Evolutionary conservation across 306 rosid genomes (phyloP).

Genomic region (Glycyrrhiza uralensis): DNA sequence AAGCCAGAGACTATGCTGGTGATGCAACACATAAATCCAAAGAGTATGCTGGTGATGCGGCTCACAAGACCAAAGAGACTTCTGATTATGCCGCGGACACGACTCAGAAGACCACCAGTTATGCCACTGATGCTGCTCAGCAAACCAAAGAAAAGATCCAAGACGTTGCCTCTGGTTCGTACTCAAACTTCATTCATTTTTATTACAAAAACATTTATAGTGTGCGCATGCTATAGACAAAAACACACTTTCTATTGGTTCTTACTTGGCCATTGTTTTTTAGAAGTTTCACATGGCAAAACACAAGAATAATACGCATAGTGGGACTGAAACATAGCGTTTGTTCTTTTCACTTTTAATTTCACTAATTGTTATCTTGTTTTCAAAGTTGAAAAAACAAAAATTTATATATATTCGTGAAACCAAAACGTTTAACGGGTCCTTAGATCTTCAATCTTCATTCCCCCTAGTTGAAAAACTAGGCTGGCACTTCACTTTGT

Average conservation of each 20-base stretch:
- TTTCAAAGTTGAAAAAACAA: no score
- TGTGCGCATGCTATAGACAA: background rate
- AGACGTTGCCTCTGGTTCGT: conserved; percentile 55
- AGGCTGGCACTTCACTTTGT: background rate
- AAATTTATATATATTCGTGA: no score
- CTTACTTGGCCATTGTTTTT: background rate
- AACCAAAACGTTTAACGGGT: no score
- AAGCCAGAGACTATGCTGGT: background rate
- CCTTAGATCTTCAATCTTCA: no score
- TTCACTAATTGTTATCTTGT: no score
- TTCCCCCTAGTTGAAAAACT: background rate
- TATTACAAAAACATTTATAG: background rate
- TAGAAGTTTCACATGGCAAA: background rate
- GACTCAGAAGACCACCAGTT: background rate
- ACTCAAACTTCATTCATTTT: background rate
- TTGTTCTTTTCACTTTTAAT: no score
- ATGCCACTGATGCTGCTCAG: background rate
- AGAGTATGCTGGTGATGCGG: background rate
- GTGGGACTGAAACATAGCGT: no score
- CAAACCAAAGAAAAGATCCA: conserved; percentile 31
- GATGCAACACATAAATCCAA: background rate
- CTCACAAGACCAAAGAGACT: background rate
- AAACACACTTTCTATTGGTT: background rate
- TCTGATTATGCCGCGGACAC: conserved; percentile 34
- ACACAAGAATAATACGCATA: background rate